Evolutionary conservation across 2,329 filamentous ascomycete genomes (phyloP), one percentile per base, ranked within the genome.

Genomic region (Paraconiothyrium brasiliense): DNA sequence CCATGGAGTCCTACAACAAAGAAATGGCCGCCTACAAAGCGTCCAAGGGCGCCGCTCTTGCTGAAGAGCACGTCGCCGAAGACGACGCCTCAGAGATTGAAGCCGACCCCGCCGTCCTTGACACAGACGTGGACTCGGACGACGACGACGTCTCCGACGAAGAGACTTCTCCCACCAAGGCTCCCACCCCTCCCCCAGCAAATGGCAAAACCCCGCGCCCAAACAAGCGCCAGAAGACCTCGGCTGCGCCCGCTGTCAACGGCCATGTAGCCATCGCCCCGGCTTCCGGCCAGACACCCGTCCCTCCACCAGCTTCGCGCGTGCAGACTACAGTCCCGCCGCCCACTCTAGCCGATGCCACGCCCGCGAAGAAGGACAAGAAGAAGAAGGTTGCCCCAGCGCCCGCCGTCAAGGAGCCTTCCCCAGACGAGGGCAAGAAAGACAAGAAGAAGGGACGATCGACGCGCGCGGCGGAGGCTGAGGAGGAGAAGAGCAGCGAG

Each of bases 11-110:
- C 47, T 89, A 87, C 78, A 84, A 86, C 67, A 78, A 83, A 58
- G 83, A 85, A 56, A 81, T 86, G 72, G 80, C 81, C 54, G 82
- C 80, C 3, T 90, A 89, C 80, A 84, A 87, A 71, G 84, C 84
- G 55, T 81, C 79, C 30, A 71, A 68, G 46, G 75, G 72, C 51
- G 67, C 63, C 54, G 69, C 81, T 56, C 77, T 75, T 20, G 74
- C 79, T 37, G 83, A 84, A 51, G 76, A 83, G 13, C 47, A 49
- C 10, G 76, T 79, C 47, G 79, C 81, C 62, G 80, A 80, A 20
- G 78, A 76, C 50, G 75, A 80, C 20, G 72, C 70, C 24, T 68
- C 80, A 80, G 71, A 72, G 24, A 60, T 56, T 37, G 72, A 79
- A 80, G 72, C 65, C 13, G 76, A 76, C 47, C 72, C 58, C 8